Conservation (phyloP, 805 yeast genomes). For the Barnettozyma sp. region DNA sequence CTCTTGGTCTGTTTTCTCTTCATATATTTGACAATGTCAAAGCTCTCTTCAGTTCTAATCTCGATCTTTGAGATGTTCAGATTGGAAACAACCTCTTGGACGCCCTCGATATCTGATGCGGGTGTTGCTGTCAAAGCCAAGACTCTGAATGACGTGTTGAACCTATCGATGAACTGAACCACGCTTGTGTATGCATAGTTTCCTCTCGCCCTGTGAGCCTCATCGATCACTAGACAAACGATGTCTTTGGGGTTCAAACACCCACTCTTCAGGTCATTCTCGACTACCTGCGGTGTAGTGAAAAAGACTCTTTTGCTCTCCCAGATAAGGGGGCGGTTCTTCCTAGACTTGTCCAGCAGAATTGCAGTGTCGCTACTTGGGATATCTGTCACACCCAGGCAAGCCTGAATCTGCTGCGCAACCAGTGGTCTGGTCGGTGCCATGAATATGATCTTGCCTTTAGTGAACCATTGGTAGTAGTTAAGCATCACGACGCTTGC, state of each 20-base stretch:
- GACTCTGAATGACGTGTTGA: slow-evolving; percentile 61
- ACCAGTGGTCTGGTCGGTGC: slow-evolving; percentile 97
- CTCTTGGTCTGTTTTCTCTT: slow-evolving; percentile 58
- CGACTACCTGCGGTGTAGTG: slow-evolving; percentile 94
- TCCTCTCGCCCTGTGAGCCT: slow-evolving; percentile 92
- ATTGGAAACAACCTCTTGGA: slow-evolving; percentile 76
- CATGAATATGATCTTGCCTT: slow-evolving; percentile 79
- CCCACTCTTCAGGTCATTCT: slow-evolving; percentile 77
- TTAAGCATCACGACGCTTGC: slow-evolving; percentile 93
- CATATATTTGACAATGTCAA: slow-evolving; percentile 75
- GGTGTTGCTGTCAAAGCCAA: slow-evolving; percentile 96
- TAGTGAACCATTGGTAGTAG: slow-evolving; percentile 76
- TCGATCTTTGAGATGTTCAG: slow-evolving; percentile 71
- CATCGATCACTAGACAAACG: slow-evolving; percentile 80
- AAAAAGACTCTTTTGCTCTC: slow-evolving; percentile 69
- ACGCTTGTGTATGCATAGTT: slow-evolving; percentile 84
- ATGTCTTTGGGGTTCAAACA: slow-evolving; percentile 67
- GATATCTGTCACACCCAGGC: slow-evolving; percentile 80
- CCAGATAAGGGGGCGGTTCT: slow-evolving; percentile 76
- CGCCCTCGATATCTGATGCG: slow-evolving; percentile 78
- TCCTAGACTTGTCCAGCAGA: slow-evolving; percentile 50
- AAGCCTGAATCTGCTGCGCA: slow-evolving; percentile 93
- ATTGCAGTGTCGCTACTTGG: slow-evolving; percentile 74
- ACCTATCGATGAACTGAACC: slow-evolving; percentile 56
- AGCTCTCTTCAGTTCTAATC: slow-evolving; percentile 76